Conservation (phyloP, 805 yeast genomes). For the Starmerella tilneyi region DNA sequence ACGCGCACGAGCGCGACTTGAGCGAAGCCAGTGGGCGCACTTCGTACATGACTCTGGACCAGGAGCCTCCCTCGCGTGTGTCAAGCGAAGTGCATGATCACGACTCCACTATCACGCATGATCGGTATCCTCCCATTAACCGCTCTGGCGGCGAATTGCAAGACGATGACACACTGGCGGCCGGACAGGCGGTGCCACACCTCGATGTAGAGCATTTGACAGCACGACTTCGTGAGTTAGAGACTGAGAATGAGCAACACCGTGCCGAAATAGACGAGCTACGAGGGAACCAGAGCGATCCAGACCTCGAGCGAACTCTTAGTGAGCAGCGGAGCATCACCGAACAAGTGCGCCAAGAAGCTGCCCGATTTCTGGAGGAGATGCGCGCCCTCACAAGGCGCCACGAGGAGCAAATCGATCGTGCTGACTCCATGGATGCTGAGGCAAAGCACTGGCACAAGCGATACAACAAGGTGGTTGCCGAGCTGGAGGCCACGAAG, state of each 20-base stretch:
- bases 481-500: slow-evolving; percentile 26
- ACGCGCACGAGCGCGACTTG: not conserved
- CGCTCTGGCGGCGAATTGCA: too few relatives aligned
- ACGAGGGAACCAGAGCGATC: slow-evolving; percentile 7
- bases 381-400: slow-evolving; percentile 32
- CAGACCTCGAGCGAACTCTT: slow-evolving; percentile 17
- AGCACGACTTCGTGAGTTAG: slow-evolving; percentile 2
- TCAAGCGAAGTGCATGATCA: not conserved
- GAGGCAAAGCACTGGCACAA: slow-evolving; percentile 33
- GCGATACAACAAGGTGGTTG: slow-evolving; percentile 27
- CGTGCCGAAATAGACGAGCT: not conserved
- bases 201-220: not conserved
- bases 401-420: slow-evolving; percentile 23
- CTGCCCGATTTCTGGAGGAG: slow-evolving; percentile 31
- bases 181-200: not conserved
- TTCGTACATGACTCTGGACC: not conserved
- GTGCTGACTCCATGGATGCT: slow-evolving; percentile 27
- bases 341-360: slow-evolving; percentile 34
- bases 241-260: slow-evolving; percentile 4
- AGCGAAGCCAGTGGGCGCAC: slow-evolving; percentile 2
- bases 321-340: slow-evolving; percentile 28
- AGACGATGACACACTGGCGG: too few relatives aligned
- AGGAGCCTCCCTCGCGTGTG: not conserved
- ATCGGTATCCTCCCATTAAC: not conserved
- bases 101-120: not conserved